Percentiles rank a stretch among this genome's conserved stretches.
phyloP scores from a whole-genome alignment of 441 rosid genomes.

The Pelargonium cotyledonis region DNA sequence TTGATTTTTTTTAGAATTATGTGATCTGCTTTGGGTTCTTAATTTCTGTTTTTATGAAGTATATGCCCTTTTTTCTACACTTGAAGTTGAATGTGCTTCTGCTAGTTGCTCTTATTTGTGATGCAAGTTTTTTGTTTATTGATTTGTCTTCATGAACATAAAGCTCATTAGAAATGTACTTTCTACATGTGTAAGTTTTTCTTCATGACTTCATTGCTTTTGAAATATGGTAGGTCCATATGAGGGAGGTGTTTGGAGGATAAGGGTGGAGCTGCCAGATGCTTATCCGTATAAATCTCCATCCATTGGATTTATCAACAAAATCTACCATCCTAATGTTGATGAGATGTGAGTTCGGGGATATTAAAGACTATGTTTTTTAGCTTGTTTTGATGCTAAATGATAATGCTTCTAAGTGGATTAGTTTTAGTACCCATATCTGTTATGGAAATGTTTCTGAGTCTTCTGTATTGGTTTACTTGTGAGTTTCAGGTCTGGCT shows the following conservation, averaged over 20 bases:
- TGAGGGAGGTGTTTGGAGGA: slow-evolving; percentile 66
- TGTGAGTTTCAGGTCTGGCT: slow-evolving; percentile 72
- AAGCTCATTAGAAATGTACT: slow-evolving; percentile 11
- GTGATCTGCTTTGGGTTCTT: slow-evolving; percentile 16
- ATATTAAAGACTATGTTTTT: slow-evolving; percentile 14
- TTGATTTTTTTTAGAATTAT: neutral
- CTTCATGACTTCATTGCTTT: neutral
- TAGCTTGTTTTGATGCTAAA: slow-evolving; percentile 12
- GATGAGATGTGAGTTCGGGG: slow-evolving; percentile 55
- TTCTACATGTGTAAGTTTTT: neutral
- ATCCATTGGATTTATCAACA: slow-evolving; percentile 60
- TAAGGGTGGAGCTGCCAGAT: slow-evolving; percentile 68
- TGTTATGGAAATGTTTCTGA: neutral
- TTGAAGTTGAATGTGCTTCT: slow-evolving; percentile 13
- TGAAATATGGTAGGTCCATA: slow-evolving; percentile 46
- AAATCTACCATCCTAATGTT: slow-evolving; percentile 70
- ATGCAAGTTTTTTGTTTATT: slow-evolving; percentile 24
- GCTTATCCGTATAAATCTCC: slow-evolving; percentile 81
- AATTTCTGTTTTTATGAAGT: neutral
- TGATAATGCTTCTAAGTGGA: neutral
- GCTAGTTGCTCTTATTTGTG: slow-evolving; percentile 12
- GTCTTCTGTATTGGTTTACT: slow-evolving; percentile 2
- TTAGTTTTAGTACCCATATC: neutral
- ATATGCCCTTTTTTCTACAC: slow-evolving; percentile 5
- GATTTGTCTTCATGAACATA: slow-evolving; percentile 22